Evolutionary conservation across 306 rosid genomes (phyloP), one percentile per base, ranked within the genome.

Genomic region (Dalbergia cultrata): DNA sequence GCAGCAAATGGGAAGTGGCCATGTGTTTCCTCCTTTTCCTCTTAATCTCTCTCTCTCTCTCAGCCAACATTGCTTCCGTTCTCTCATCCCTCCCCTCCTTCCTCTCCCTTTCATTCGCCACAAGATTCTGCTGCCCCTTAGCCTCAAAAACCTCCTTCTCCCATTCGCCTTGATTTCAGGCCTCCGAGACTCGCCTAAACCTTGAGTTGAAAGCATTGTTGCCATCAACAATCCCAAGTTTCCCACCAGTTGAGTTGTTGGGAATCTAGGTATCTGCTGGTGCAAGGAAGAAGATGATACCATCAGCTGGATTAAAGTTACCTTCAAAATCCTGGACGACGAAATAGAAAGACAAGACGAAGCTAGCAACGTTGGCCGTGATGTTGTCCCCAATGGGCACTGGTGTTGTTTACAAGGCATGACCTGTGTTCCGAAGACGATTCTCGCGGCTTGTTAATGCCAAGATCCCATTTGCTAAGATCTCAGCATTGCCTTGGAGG

Each of bases 281-380:
- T 13, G 56, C 73, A 5, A 67, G 17, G 3, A 67, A 67, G 39
- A 67, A 67, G 57, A 17, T n/a, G 4, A 67, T 4, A 8, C 73
- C 73, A 12, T 67, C 73, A 45, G 39, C 54, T 0, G 43, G 18
- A 0, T 0, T 6, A 2, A 12, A 34, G 11, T 56, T 9, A 1
- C 17, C 33, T 2, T 4, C 4, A 11, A 12, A 0, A n/a, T 67
- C 37, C 9, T 17, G 10, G 0, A 67, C 18, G 2, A 18, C n/a
- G 8, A 67, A 67, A 21, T 57, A 67, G 56, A 67, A 67, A 13
- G 72, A 43, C 7, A 56, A 5, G 56, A 67, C 72, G 21, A 67
- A 67, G 57, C 37, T 67, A 18, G 72, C 72, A 44, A 43, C 6
- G 35, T n/a, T 67, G 37, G 57, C 72, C 0, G 72, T 67, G 37